Conservation (phyloP, 129 eudicot species). For the Chrysanthemum makinoi region DNA sequence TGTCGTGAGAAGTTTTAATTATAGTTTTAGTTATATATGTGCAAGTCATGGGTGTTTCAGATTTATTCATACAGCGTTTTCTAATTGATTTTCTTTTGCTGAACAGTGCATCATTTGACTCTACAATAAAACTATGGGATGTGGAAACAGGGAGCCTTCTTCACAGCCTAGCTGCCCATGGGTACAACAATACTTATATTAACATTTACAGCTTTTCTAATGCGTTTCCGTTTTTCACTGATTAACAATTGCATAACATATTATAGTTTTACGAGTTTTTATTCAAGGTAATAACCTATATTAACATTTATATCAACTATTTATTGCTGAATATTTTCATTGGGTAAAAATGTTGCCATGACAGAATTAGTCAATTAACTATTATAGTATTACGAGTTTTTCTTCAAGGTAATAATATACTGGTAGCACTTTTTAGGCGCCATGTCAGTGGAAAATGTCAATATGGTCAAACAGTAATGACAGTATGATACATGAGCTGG, state of each 20-base stretch:
- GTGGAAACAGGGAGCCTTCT: constrained; percentile 60
- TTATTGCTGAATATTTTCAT: no score
- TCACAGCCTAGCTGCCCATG: constrained; percentile 80
- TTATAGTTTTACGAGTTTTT: background rate
- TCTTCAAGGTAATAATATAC: no score
- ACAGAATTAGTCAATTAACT: background rate
- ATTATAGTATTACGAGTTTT: no score
- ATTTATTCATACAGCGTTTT: background rate
- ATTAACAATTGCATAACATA: no score
- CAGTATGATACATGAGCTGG: background rate
- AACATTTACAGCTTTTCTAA: background rate
- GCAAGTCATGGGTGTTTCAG: background rate
- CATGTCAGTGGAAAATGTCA: background rate
- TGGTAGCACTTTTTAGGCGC: background rate
- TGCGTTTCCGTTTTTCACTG: background rate
- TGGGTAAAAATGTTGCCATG: no score
- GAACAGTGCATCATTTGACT: constrained; percentile 86
- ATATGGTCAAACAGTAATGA: background rate
- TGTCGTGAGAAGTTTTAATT: background rate
- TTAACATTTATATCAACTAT: background rate
- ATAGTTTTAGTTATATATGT: background rate
- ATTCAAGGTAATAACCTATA: background rate
- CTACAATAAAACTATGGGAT: constrained; percentile 93
- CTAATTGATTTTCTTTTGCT: constrained; percentile 1
- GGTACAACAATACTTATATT: constrained; percentile 39